phyloP scores from a whole-genome alignment of 495 filamentous ascomycete genomes.

The Durotheca rogersii region DNA sequence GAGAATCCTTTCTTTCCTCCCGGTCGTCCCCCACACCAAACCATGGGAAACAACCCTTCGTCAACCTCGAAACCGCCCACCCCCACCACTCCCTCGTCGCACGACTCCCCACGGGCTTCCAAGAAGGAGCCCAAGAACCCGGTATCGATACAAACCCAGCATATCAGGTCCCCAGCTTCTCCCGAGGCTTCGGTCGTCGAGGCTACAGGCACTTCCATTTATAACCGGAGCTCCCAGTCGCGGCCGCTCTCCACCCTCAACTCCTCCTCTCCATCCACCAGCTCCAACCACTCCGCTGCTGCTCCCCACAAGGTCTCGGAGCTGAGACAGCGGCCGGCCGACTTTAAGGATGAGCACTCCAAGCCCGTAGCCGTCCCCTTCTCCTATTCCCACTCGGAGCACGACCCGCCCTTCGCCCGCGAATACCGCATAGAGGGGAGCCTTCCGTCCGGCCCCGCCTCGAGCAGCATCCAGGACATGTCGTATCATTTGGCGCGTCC shows the following conservation, averaged over 20 bases:
- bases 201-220: constrained; percentile 51
- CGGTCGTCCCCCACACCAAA: constrained; percentile 26
- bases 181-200: constrained; percentile 56
- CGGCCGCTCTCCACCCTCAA: constrained; percentile 42
- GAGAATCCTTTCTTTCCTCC: constrained; percentile 15
- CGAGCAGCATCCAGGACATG: constrained; percentile 54
- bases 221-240: constrained; percentile 44
- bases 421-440: constrained; percentile 41
- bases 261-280: constrained; percentile 39
- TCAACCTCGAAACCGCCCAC: constrained; percentile 37
- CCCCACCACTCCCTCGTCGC: constrained; percentile 38
- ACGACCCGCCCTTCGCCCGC: constrained; percentile 38
- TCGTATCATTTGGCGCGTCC: constrained; percentile 65
- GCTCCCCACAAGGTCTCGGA: constrained; percentile 20
- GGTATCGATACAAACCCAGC: constrained; percentile 33
- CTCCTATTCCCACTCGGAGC: constrained; percentile 43
- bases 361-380: constrained; percentile 57
- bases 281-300: constrained; percentile 27
- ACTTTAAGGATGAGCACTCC: constrained; percentile 42
- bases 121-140: constrained; percentile 38
- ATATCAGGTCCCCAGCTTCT: constrained; percentile 48
- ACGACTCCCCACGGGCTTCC: constrained; percentile 39
- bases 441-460: constrained; percentile 36
- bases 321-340: constrained; percentile 40
- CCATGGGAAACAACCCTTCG: constrained; percentile 49